Percentiles rank a stretch among this genome's conserved stretches.
These are phyloP conservation scores for Backusella parvicylindrica DNA, from an alignment of 192 early-diverging fungal genomes.

Conservation along the genomic window DNA sequence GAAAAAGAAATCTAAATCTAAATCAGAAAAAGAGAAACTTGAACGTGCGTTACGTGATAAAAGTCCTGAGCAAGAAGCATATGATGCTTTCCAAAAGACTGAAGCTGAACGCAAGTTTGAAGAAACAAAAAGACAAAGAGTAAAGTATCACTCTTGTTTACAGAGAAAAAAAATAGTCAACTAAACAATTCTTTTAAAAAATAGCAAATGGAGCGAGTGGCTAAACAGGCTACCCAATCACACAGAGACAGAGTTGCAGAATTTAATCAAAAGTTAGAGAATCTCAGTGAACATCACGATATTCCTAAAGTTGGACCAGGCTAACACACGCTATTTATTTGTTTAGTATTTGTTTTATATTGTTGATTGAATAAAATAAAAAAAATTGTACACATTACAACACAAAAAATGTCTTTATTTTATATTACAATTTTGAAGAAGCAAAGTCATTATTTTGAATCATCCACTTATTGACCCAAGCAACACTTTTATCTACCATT, in stretches of 20 bases:
- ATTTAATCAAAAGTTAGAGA: conserved; percentile 69
- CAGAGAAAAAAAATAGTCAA: neutral
- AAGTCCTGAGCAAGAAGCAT: conserved; percentile 22
- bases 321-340: conserved; percentile 43
- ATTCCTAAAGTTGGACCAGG: conserved; percentile 81
- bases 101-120: conserved; percentile 71
- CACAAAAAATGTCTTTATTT: neutral
- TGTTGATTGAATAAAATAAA: neutral
- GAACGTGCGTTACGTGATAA: conserved; percentile 27
- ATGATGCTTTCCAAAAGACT: conserved; percentile 52
- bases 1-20: conserved; percentile 53
- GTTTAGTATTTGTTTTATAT: neutral
- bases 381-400: neutral
- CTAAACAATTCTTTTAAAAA: neutral
- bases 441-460: neutral
- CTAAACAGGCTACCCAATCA: conserved; percentile 61
- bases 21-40: conserved; percentile 43
- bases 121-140: conserved; percentile 60
- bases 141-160: conserved; percentile 29
- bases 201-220: conserved; percentile 66
- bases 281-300: conserved; percentile 77
- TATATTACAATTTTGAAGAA: neutral
- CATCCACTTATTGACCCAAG: conserved; percentile 30
- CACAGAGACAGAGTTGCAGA: conserved; percentile 79
- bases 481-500: conserved; percentile 16